Base-by-base conservation (phyloP, 2,329 filamentous ascomycete genomes). In the Verticillium klebahnii region DNA sequence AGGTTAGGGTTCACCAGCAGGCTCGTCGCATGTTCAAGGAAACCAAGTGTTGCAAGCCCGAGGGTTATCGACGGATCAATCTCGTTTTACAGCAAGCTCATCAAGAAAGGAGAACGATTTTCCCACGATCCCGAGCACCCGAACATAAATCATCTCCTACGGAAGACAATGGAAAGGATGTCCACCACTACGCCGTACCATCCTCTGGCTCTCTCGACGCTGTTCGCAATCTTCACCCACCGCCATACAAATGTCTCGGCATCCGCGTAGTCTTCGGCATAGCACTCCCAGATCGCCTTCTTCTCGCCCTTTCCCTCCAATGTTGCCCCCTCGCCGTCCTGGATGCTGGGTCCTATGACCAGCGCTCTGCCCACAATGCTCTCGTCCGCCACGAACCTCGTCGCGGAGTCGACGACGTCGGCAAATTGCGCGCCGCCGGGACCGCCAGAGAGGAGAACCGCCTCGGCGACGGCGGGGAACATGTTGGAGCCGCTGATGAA, bases 341-440 rank as follows among this genome's bases (percentile, higher is more conserved):
- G 58, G 55, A 86, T 72, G 60, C 80, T 83, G 7, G 87, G 86
- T 0, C 84, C 85, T 55, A 90, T 76, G 34, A 80, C 77, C 58
- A 91, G 73, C 3, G 81, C 80, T 61, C 87, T 76, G 2, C 88
- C 87, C 9, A 80, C 74, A 56, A 89, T 80, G 34, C 73, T 70
- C 40, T 81, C 78, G 68, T 89, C 85, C 0, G 86, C 84, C 56
- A 87, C 79, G 37, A 90, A 77, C 54, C 87, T 78, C 17, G 85
- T 89, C 0, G 78, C 85, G 3, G 86, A 87, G 64, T 89, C 85
- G 2, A 90, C 79, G 1, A 90, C 88, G 68, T 89, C 85, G 36
- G 80, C 80, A 40, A 81, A 71, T 52, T 77, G 76, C 1, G 82
- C 85, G 3, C 76, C 79, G 45, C 67, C 66, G 1, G 73, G 70